phyloP scores from a whole-genome alignment of 352 stramenopile species.

The Peronospora farinosa region DNA sequence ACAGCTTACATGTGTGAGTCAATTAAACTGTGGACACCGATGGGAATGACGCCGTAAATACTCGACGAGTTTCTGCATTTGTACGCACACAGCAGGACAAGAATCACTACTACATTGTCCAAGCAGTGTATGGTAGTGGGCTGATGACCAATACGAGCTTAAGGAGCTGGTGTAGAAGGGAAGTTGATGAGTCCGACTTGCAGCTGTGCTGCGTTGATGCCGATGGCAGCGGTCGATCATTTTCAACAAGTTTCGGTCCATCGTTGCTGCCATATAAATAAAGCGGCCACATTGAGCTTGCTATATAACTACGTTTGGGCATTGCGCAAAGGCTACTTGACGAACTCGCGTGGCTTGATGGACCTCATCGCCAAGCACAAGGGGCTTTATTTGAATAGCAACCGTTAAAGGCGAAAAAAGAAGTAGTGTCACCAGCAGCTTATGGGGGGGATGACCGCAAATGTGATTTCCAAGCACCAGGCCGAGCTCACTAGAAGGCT shows the following conservation, averaged over 20 bases:
- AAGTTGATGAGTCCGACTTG: constrained; percentile 47
- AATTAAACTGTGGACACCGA: constrained; percentile 53
- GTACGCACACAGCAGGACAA: constrained; percentile 49
- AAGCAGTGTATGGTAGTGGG: constrained; percentile 59
- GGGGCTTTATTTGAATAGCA: constrained; percentile 45
- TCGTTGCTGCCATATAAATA: constrained; percentile 50
- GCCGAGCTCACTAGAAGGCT: constrained; percentile 35
- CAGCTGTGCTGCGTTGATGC: constrained; percentile 54
- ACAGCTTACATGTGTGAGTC: constrained; percentile 42
- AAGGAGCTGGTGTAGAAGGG: constrained; percentile 51
- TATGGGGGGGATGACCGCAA: too few relatives aligned
- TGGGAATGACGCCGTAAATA: constrained; percentile 55
- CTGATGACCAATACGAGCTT: constrained; percentile 64
- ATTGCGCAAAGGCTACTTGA: constrained; percentile 61
- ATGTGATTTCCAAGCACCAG: constrained; percentile 39
- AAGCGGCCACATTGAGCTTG: constrained; percentile 31
- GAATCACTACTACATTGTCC: constrained; percentile 69
- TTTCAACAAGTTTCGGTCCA: constrained; percentile 70
- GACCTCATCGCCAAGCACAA: constrained; percentile 66
- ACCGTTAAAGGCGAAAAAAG: constrained; percentile 41
- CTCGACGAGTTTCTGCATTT: constrained; percentile 67
- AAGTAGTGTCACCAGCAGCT: constrained; percentile 37
- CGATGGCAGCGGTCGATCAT: constrained; percentile 57
- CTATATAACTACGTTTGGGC: constrained; percentile 41
- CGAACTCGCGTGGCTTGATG: constrained; percentile 48